Conservation (phyloP, 169 alveolate genomes). For the Eimeria necatrix region DNA sequence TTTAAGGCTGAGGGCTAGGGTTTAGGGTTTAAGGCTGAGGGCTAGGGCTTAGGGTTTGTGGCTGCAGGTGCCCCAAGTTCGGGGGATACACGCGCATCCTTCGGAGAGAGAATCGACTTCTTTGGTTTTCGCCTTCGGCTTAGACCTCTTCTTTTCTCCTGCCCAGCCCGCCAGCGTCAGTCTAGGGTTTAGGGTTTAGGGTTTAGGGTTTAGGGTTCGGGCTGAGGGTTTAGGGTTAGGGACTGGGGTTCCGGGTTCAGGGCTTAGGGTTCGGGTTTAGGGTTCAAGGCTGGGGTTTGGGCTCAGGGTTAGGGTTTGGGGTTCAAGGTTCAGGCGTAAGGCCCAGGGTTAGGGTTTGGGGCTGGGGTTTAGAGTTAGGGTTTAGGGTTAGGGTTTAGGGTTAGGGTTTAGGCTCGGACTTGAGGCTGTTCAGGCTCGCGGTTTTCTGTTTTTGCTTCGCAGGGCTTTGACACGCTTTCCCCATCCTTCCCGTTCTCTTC, state of each 20-base stretch:
- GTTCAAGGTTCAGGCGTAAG: too few relatives aligned
- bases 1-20: neutral
- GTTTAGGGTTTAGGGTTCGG: neutral
- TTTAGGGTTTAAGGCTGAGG: neutral
- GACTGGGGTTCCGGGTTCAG: too few relatives aligned
- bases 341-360: too few relatives aligned
- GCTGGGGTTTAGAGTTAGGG: too few relatives aligned
- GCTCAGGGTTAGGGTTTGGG: too few relatives aligned
- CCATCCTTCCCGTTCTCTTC: slow-evolving; percentile 22
- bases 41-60: neutral
- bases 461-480: slow-evolving; percentile 8
- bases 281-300: too few relatives aligned
- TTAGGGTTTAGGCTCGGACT: too few relatives aligned
- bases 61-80: slow-evolving; percentile 82
- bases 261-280: too few relatives aligned
- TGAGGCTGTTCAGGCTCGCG: too few relatives aligned
- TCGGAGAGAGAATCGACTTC: slow-evolving; percentile 81
- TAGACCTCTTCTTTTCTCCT: slow-evolving; percentile 78
- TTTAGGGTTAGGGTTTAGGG: too few relatives aligned
- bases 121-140: slow-evolving; percentile 84
- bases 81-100: slow-evolving; percentile 83
- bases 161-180: slow-evolving; percentile 79
- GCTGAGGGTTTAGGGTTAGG: too few relatives aligned
- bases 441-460: neutral
- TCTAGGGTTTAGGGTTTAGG: neutral